phyloP scores from a whole-genome alignment of 2,329 filamentous ascomycete genomes.

The Biscogniauxia sp. region DNA sequence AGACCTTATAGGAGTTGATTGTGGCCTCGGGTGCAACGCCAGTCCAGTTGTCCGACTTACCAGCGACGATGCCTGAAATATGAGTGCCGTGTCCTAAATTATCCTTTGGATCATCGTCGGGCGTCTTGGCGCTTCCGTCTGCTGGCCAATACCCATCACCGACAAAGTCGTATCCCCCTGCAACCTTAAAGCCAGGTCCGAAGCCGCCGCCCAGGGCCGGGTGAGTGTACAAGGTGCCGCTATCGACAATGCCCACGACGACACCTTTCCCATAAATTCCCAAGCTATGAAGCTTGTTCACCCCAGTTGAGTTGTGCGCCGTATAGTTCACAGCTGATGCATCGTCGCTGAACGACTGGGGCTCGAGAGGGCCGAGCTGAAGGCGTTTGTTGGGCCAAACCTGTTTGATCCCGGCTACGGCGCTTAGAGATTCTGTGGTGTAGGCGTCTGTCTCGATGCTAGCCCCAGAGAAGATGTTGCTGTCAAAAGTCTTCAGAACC shows the following conservation, averaged over 20 bases:
- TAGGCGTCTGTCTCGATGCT: conserved; percentile 26
- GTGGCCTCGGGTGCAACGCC: conserved; percentile 32
- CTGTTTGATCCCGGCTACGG: conserved; percentile 25
- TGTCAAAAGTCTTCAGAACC: conserved; percentile 25
- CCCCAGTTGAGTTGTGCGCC: conserved; percentile 18
- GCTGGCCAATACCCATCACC: conserved; percentile 15
- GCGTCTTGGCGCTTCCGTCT: conserved; percentile 10
- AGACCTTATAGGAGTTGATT: conserved; percentile 30
- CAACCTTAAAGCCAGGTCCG: conserved; percentile 18
- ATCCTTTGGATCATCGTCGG: conserved; percentile 27
- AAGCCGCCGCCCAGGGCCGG: conserved; percentile 19
- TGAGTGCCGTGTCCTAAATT: conserved; percentile 30
- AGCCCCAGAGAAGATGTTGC: conserved; percentile 28
- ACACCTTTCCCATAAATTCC: conserved; percentile 19
- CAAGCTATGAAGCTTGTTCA: conserved; percentile 15
- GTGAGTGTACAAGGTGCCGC: conserved; percentile 16
- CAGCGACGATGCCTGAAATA: conserved; percentile 33
- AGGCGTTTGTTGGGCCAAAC: conserved; percentile 21
- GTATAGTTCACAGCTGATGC: conserved; percentile 14
- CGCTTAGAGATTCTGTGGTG: conserved; percentile 33
- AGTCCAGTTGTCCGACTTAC: conserved; percentile 22
- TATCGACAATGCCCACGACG: conserved; percentile 19
- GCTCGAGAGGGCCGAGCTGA: conserved; percentile 9
- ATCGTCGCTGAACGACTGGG: conserved; percentile 1
- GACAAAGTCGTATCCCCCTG: conserved; percentile 18